Evolutionary conservation across 106 monocot species (phyloP), one percentile per base, ranked within the genome.

Genomic region (Dendrobium officinale): DNA sequence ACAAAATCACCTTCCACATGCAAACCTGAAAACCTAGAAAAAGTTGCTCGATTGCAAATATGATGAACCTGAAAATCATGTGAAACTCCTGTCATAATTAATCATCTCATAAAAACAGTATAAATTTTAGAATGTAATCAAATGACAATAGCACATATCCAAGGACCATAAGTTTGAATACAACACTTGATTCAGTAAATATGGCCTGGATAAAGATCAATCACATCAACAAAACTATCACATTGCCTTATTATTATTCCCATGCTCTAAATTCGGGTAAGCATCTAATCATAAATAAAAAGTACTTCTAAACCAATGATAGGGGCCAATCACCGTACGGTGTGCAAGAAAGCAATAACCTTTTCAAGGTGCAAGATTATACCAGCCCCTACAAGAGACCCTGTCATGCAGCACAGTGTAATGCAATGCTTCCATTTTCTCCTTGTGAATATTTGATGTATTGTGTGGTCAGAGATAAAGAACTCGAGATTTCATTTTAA

Each of bases 21-120:
- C n/a, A 99, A 82, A 3, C 95, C 91, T 49, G 98, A 95, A 79
- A 99, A 99, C 79, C 90, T 89, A 79, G 92, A 90, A 88, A 90
- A 99, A 16, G 81, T 86, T 77, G 95, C 88, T 33, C 85, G 85
- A 79, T 87, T 99, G 92, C 95, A 95, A 75, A 99, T 93, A 82
- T 93, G 91, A 83, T 95, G 99, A 47, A 93, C 87, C 99, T 99
- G 77, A 56, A 24, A 47, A 49, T 43, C 70, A 70, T 70, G 70
- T 42, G 74, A 74, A 74, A 20, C 43, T 43, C 13, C 44, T n/a
- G 74, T 74, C 43, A 74, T 43, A 44, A 74, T 11, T 16, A 22
- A 43, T 20, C 17, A 74, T n/a, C 74, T 1, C 18, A 74, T 20
- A 18, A 74, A 74, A 43, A 42, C 27, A 44, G 42, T 15, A 43